Evolutionary conservation across 495 filamentous ascomycete species (phyloP).

Genomic region (Aspergillus bridgeri): DNA sequence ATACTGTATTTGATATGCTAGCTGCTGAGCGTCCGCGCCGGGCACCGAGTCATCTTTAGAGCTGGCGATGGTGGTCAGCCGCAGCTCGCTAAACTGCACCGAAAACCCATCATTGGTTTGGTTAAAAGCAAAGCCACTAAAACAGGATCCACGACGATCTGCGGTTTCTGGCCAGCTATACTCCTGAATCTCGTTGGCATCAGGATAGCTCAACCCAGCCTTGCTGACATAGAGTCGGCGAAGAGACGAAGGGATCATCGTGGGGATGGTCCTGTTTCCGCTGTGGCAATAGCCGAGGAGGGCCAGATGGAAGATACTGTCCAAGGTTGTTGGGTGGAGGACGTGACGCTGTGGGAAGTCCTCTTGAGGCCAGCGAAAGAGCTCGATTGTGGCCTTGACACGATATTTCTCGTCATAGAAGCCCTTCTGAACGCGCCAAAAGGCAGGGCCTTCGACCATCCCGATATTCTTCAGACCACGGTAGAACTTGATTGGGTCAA

Average conservation of each 20-base stretch:
- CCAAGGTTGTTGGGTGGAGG: constrained; percentile 27
- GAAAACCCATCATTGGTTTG: too few relatives aligned
- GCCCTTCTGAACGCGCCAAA: not conserved
- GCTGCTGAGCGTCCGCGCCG: too few relatives aligned
- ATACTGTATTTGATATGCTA: too few relatives aligned
- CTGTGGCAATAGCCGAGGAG: not conserved
- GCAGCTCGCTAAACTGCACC: too few relatives aligned
- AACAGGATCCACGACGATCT: not conserved
- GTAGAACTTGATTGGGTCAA: not conserved
- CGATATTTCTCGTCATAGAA: not conserved
- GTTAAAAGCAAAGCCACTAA: too few relatives aligned
- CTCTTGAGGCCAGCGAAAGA: not conserved
- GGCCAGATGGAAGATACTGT: constrained; percentile 20
- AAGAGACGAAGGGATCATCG: constrained; percentile 5
- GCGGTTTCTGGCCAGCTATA: not conserved
- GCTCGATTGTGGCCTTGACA: not conserved
- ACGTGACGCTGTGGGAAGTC: constrained; percentile 7
- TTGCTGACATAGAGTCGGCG: constrained; percentile 2
- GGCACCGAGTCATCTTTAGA: too few relatives aligned
- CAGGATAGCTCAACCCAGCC: not conserved
- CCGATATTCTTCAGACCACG: not conserved
- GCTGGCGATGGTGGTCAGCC: too few relatives aligned
- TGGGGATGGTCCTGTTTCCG: not conserved
- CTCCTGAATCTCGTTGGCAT: not conserved
- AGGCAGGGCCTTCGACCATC: not conserved